Base-by-base conservation (phyloP, 1,284 basidiomycete species). In the Ustanciosporium gigantosporum region DNA sequence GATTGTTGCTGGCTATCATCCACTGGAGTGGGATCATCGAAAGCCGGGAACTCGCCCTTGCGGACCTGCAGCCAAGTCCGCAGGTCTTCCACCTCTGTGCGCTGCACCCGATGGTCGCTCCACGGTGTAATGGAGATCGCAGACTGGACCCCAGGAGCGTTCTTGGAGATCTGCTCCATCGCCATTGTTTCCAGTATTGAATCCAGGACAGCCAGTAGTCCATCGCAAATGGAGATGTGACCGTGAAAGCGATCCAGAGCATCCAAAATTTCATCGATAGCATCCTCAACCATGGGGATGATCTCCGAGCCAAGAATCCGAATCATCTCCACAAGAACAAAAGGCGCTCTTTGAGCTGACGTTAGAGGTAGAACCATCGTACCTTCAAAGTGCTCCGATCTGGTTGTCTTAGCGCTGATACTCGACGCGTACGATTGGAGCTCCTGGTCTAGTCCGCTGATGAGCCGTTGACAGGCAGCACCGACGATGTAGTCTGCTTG, bases 291-390 rank as follows among this genome's bases (percentile, higher is more conserved):
- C 44, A 67, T 61, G 3, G 68, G 68, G 11, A 77, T 40, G 9
- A 66, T 67, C 25, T 74, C 69, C 3, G 56, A 45, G 11, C 75
- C 75, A 2, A 77, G 59, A 32, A 74, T 50, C 1, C 69, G 50
- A 24, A 77, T 67, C 42, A 75, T 62, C 38, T 76, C 69, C 14
- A 76, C 69, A 19, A 77, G 49, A n/a, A 77, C 74, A 32, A 72
- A 66, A 3, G 75, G 75, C 13, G 74, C 73, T 3, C 66, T 37
- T 20, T 69, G 61, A 2, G 75, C 68, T 20, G 69, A 66, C 1
- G 68, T 38, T 25, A 75, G 42, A 15, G 69, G 65, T 9, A 48
- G 37, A 25, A 57, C 39, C 16, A 49, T 45, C 31, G 22, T 16
- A n/a, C n/a, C n/a, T 29, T n/a, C n/a, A n/a, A n/a, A n/a, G n/a